Conservation (phyloP, 2,329 filamentous ascomycete genomes). For the Pezicula neosporulosa region DNA sequence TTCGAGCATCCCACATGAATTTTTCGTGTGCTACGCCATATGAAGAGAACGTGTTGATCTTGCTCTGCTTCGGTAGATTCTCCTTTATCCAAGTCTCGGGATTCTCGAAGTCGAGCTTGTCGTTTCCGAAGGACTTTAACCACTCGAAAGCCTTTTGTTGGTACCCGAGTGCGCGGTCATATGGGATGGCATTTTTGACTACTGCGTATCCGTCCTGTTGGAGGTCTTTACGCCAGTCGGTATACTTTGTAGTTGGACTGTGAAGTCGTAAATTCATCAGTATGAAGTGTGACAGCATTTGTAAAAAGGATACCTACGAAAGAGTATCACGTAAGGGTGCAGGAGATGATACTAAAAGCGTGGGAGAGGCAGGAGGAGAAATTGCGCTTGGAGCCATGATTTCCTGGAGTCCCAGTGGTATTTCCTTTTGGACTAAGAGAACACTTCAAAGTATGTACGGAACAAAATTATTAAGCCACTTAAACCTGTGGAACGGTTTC, state of each 20-base stretch:
- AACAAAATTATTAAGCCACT: no score
- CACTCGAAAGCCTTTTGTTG: conserved; percentile 21
- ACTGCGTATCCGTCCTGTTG: conserved; percentile 37
- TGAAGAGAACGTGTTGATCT: not conserved
- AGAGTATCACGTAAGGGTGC: no score
- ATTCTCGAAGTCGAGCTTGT: not conserved
- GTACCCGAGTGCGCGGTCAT: conserved; percentile 35
- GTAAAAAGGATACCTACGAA: no score
- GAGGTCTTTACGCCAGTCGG: conserved; percentile 32
- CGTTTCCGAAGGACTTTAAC: conserved; percentile 15
- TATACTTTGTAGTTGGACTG: not conserved
- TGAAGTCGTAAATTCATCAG: no score
- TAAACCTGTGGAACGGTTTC: no score
- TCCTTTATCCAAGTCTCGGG: conserved; percentile 31
- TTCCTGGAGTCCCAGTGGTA: no score
- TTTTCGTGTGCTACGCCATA: conserved; percentile 30
- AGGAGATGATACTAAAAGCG: no score
- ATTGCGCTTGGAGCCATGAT: no score
- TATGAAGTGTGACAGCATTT: no score
- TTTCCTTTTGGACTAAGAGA: no score
- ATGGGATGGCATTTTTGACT: conserved; percentile 40
- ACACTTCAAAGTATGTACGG: no score
- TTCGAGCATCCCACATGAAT: conserved; percentile 36
- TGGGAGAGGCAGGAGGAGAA: no score
- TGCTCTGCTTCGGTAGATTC: conserved; percentile 29